Conservation (phyloP, 2,329 filamentous ascomycete genomes). For the Aspergillus viridinutans region DNA sequence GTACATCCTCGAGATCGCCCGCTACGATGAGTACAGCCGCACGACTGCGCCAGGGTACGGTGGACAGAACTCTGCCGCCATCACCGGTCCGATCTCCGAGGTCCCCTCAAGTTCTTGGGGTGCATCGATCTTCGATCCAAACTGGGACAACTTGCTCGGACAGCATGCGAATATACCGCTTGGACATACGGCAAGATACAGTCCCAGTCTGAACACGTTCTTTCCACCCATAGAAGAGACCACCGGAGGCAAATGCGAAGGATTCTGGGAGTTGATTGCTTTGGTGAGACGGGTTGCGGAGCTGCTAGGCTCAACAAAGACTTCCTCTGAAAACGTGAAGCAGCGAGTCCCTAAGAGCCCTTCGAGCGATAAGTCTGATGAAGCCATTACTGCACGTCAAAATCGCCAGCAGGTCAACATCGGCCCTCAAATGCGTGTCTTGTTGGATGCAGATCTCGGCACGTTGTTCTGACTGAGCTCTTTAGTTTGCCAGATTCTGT, state of each 20-base stretch:
- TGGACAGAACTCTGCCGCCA: conserved; percentile 3
- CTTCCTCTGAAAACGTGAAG: conserved; percentile 1
- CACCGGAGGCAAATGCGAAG: conserved; percentile 16
- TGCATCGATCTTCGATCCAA: conserved; percentile 32
- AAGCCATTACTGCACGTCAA: not conserved
- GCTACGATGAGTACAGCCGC: conserved; percentile 37
- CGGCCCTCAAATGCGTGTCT: not conserved
- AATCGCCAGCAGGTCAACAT: not conserved
- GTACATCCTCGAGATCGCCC: conserved; percentile 41
- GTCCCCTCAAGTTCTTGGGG: conserved; percentile 33
- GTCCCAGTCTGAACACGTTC: conserved; percentile 29
- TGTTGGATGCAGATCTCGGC: conserved; percentile 25
- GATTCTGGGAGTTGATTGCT: conserved; percentile 35
- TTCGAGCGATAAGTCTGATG: not conserved
- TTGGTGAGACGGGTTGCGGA: conserved; percentile 31
- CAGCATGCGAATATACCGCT: conserved; percentile 31
- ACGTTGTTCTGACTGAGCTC: conserved; percentile 21
- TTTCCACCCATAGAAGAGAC: conserved; percentile 26
- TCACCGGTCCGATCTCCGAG: conserved; percentile 17
- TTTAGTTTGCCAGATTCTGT: conserved; percentile 44
- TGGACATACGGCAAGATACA: conserved; percentile 33
- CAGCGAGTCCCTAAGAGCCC: not conserved
- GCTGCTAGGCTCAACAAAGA: conserved; percentile 24
- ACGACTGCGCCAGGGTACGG: conserved; percentile 7
- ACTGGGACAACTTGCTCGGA: conserved; percentile 41